Percentiles rank a stretch among this genome's conserved stretches.
Evolutionary conservation across 805 yeast genomes (phyloP).

Genomic region (Wickerhamomyces ciferrii): DNA sequence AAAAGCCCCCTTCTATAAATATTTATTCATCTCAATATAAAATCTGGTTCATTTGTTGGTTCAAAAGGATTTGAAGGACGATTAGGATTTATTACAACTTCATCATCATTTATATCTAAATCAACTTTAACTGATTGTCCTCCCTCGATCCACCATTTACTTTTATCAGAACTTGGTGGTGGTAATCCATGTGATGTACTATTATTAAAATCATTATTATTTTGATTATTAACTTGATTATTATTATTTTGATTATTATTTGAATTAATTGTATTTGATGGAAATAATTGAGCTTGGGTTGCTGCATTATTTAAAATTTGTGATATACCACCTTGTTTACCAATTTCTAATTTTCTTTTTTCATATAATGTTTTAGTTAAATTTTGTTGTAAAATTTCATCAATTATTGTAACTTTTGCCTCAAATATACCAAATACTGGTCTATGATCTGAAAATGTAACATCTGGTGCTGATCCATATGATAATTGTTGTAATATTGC

Average conservation of each 20-base stretch:
- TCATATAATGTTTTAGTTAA: slow-evolving; percentile 55
- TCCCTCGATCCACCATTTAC: slow-evolving; percentile 90
- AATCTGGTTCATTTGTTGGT: slow-evolving; percentile 56
- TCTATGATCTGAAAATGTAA: slow-evolving; percentile 80
- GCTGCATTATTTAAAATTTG: not conserved
- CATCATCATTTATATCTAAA: slow-evolving; percentile 32
- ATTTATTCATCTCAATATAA: not conserved
- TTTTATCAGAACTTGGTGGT: slow-evolving; percentile 79
- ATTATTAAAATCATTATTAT: slow-evolving; percentile 7
- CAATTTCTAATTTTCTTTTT: slow-evolving; percentile 40
- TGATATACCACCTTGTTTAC: slow-evolving; percentile 28
- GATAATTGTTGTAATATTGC: slow-evolving; percentile 49
- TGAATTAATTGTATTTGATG: slow-evolving; percentile 1
- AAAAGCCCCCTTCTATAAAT: too few relatives aligned
- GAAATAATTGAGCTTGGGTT: not conserved
- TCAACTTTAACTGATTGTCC: slow-evolving; percentile 55
- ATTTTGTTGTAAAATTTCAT: slow-evolving; percentile 46
- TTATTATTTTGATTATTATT: slow-evolving; percentile 21
- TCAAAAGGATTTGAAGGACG: slow-evolving; percentile 58
- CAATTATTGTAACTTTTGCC: slow-evolving; percentile 59
- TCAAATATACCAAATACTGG: slow-evolving; percentile 77
- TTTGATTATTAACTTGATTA: slow-evolving; percentile 11
- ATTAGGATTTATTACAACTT: slow-evolving; percentile 24
- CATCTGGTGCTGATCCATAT: slow-evolving; percentile 53
- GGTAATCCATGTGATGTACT: slow-evolving; percentile 47